Conservation (phyloP, 805 yeast species). For the Nakazawaea wickerhamii region DNA sequence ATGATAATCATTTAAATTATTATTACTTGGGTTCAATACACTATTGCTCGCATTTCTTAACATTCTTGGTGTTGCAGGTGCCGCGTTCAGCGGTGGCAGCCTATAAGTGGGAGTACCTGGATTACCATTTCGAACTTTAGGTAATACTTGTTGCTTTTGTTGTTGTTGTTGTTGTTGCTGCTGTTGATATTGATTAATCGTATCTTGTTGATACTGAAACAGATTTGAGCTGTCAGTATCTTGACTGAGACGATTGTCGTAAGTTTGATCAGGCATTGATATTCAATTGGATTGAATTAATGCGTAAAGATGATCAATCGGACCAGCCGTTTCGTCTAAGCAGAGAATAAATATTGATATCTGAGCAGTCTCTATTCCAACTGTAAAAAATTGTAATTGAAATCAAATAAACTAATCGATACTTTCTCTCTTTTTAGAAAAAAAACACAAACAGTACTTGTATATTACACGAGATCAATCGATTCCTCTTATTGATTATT, state of each 20-base stretch:
- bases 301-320: neutral
- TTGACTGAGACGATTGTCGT: neutral
- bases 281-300: neutral
- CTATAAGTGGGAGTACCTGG: neutral
- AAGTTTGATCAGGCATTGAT: slow-evolving; percentile 1
- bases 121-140: slow-evolving; percentile 20
- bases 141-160: slow-evolving; percentile 16
- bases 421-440: too few relatives aligned
- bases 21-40: slow-evolving; percentile 10
- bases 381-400: too few relatives aligned
- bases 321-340: slow-evolving; percentile 4
- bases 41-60: slow-evolving; percentile 49
- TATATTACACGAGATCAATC: too few relatives aligned
- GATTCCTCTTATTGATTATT: too few relatives aligned
- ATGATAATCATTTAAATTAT: slow-evolving; percentile 13
- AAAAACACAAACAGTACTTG: too few relatives aligned
- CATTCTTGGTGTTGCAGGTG: slow-evolving; percentile 70
- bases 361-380: too few relatives aligned
- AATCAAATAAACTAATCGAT: neutral
- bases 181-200: neutral
- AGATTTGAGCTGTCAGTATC: neutral
- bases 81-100: slow-evolving; percentile 26
- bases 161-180: slow-evolving; percentile 3
- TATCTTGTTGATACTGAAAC: slow-evolving; percentile 5
- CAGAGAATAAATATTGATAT: too few relatives aligned